Percentiles rank a stretch among this genome's conserved stretches.
Evolutionary conservation across 371 early-diverging fungal genomes (phyloP).

Genomic region (Mucor sp.): DNA sequence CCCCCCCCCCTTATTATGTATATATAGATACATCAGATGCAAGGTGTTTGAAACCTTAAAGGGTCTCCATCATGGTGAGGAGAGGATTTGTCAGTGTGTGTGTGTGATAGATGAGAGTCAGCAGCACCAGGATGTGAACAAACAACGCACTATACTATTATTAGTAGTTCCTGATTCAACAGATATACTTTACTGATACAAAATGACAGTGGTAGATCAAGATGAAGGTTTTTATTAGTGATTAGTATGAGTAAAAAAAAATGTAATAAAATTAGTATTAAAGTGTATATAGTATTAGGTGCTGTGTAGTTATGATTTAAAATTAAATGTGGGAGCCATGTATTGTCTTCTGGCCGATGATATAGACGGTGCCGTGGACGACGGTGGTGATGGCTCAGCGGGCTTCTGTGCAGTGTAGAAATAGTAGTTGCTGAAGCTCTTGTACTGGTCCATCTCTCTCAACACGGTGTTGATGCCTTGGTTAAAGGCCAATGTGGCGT

Average conservation of each 20-base stretch:
- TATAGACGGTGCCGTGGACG: not conserved
- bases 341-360: not conserved
- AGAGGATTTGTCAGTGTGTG: too few relatives aligned
- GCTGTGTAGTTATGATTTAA: slow-evolving; percentile 11
- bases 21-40: too few relatives aligned
- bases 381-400: not conserved
- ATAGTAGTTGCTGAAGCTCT: slow-evolving; percentile 30
- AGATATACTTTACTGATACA: too few relatives aligned
- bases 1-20: too few relatives aligned
- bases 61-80: too few relatives aligned
- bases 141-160: too few relatives aligned
- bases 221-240: too few relatives aligned
- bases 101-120: too few relatives aligned
- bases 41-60: too few relatives aligned
- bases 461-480: not conserved
- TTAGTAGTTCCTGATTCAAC: too few relatives aligned
- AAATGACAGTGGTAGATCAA: too few relatives aligned
- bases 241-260: not conserved
- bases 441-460: slow-evolving; percentile 31
- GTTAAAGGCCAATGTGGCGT: slow-evolving; percentile 9
- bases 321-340: slow-evolving; percentile 6
- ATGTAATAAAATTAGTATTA: not conserved
- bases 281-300: not conserved
- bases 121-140: too few relatives aligned
- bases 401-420: slow-evolving; percentile 30